Evolutionary conservation across 163 green algal species (phyloP), one percentile per base, ranked within the genome.

Genomic region (Scenedesmus sp.): DNA sequence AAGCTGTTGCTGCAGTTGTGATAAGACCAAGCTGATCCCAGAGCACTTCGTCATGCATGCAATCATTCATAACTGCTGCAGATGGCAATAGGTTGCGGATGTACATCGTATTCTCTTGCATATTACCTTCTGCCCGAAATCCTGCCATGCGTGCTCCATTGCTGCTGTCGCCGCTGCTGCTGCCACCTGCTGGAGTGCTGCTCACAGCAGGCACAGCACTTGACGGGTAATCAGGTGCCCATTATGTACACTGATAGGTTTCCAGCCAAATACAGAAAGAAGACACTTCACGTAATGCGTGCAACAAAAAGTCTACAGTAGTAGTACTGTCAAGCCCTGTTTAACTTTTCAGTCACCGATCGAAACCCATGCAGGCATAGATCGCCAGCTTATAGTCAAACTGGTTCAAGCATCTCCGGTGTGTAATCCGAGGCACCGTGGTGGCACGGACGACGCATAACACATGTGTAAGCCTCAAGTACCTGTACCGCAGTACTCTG

Each of bases 71-170:
- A 20, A 18, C 56, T 46, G 55, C 18, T 76, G 18, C 26, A 76
- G 7, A 34, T 34, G 4, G 16, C 12, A 70, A 70, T 3, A 4
- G n/a, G 66, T 34, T 18, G 7, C 2, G 2, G 9, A 55, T 16
- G 10, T 26, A 64, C 81, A 20, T 4, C 54, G 15, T 46, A 46
- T 46, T 46, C 34, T 46, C 34, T 8, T 26, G 55, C 54, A 7
- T 4, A 54, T 15, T 23, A 66, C 54, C 56, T 82, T 94, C 82
- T 96, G 95, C 0, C 95, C 95, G 67, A 97, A 97, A 34, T 95
- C 94, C 73, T 96, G 77, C 93, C 89, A 96, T 46, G 84, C 81
- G 23, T 55, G 23, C 12, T 26, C 60, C 79, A 88, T n/a, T 64
- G 66, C 77, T 60, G 15, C 74, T 57, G 60, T 16, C 15, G 52